phyloP scores from a whole-genome alignment of 306 rosid genomes.

The Biancaea sappan region DNA sequence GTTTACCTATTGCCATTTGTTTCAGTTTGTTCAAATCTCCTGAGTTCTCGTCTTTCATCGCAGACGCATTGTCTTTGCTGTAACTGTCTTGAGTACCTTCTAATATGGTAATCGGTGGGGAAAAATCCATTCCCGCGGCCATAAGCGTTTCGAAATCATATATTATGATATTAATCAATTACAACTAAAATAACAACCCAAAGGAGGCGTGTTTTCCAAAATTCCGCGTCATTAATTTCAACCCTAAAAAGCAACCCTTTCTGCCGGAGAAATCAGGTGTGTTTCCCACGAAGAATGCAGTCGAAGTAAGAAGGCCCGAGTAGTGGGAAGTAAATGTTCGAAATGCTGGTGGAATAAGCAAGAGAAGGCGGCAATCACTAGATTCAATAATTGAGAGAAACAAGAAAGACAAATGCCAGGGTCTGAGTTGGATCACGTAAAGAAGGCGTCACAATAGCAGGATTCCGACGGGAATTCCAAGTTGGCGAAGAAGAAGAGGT shows the following conservation, averaged over 20 bases:
- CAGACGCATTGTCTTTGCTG: constrained; percentile 46
- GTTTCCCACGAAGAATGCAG: not conserved
- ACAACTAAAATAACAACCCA: constrained; percentile 1
- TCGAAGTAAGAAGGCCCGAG: not conserved
- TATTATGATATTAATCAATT: constrained; percentile 12
- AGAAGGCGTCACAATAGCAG: not conserved
- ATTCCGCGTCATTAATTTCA: not conserved
- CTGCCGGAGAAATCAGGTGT: not conserved
- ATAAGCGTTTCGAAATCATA: constrained; percentile 49
- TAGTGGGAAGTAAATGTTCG: not conserved
- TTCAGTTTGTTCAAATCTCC: constrained; percentile 41
- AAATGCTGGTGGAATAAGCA: not conserved
- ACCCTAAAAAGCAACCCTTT: not conserved
- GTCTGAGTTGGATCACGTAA: constrained; percentile 6
- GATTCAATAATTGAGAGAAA: constrained; percentile 19
- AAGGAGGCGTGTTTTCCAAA: not conserved
- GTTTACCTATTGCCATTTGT: constrained; percentile 52
- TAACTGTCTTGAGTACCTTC: constrained; percentile 56
- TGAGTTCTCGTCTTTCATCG: constrained; percentile 49
- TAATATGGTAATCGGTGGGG: constrained; percentile 49
- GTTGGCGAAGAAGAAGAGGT: not conserved
- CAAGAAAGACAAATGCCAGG: too few species aligned
- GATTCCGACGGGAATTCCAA: not conserved
- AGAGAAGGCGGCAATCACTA: constrained; percentile 7
- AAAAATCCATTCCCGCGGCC: constrained; percentile 60